phyloP scores from a whole-genome alignment of 192 early-diverging fungal genomes.

The Coemansia brasiliensis region DNA sequence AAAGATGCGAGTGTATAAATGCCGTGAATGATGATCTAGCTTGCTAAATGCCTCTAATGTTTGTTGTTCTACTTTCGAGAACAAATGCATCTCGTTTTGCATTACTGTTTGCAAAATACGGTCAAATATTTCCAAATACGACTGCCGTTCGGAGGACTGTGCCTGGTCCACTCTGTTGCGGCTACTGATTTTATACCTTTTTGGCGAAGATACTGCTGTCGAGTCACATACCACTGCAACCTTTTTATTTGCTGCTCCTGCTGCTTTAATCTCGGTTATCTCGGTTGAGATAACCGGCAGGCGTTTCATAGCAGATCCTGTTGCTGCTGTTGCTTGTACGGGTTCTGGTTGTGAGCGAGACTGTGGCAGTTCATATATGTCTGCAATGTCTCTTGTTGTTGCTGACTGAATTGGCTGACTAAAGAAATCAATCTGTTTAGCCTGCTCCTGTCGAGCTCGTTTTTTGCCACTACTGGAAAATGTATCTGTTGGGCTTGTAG shows the following conservation, averaged over 20 bases:
- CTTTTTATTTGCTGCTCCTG: no score
- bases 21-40: conserved; percentile 41
- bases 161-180: background rate
- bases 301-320: no score
- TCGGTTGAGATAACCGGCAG: no score
- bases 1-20: conserved; percentile 44
- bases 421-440: background rate
- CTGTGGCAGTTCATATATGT: no score
- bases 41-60: conserved; percentile 18
- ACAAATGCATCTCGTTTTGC: conserved; percentile 31
- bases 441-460: conserved; percentile 2
- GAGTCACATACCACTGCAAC: no score
- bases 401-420: no score
- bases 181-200: no score
- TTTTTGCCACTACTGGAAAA: background rate
- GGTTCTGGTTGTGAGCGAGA: no score
- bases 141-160: conserved; percentile 23
- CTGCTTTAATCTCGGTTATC: no score
- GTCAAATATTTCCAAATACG: conserved; percentile 49
- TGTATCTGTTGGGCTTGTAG: conserved; percentile 13
- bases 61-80: conserved; percentile 28
- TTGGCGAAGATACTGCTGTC: no score
- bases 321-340: no score
- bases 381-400: no score
- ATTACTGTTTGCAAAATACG: conserved; percentile 36